Evolutionary conservation across 495 filamentous ascomycete species (phyloP).

Genomic region (Penicillium waksmanii): DNA sequence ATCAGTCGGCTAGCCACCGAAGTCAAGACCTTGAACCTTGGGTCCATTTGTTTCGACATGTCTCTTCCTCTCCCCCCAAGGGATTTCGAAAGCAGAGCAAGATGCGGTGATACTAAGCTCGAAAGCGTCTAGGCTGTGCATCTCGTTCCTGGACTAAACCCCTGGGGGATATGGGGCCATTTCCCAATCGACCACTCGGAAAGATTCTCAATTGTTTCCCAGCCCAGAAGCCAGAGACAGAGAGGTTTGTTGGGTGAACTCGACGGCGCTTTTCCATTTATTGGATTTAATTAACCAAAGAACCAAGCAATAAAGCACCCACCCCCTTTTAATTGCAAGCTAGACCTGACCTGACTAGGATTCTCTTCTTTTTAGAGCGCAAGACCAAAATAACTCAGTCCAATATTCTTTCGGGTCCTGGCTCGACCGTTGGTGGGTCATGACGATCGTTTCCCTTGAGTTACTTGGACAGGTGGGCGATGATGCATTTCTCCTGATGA

Average conservation of each 20-base stretch:
- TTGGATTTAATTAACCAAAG: conserved; percentile 2
- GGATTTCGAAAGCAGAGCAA: conserved; percentile 4
- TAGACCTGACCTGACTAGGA: neutral
- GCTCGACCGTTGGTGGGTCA: conserved; percentile 26
- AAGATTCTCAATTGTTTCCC: neutral
- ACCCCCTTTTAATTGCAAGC: conserved; percentile 4
- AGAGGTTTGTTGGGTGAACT: neutral
- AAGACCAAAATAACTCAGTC: neutral
- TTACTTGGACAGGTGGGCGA: conserved; percentile 8
- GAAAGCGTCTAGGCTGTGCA: conserved; percentile 12
- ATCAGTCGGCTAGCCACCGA: conserved; percentile 12
- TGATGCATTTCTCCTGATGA: conserved; percentile 22
- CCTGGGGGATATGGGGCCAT: conserved; percentile 13
- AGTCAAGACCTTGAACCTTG: neutral
- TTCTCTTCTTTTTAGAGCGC: neutral
- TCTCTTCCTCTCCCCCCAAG: conserved; percentile 7
- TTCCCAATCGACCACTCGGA: conserved; percentile 20
- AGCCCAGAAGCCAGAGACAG: neutral
- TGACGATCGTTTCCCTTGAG: conserved; percentile 24
- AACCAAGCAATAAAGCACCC: neutral
- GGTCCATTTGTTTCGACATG: conserved; percentile 9
- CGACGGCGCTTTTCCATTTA: neutral
- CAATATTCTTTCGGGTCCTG: conserved; percentile 6
- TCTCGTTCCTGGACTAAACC: conserved; percentile 19
- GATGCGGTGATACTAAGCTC: conserved; percentile 8